These are phyloP conservation scores for Aspergillus chevalieri DNA, from an alignment of 2,329 filamentous ascomycete genomes.

Conservation along the genomic window DNA sequence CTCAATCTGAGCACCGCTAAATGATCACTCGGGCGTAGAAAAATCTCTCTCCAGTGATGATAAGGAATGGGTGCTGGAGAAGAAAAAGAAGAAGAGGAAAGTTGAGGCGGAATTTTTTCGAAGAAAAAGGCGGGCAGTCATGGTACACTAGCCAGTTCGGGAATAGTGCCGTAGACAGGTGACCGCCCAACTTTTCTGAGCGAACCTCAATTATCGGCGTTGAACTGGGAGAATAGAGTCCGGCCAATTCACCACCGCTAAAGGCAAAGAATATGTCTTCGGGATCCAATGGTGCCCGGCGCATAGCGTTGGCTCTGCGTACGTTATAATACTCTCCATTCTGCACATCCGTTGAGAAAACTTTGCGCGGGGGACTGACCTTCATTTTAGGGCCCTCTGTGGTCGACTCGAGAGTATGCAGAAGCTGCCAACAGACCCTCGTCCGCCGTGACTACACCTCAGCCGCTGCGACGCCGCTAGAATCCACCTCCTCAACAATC, in stretches of 20 bases:
- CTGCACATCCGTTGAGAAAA: no score
- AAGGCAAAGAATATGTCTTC: constrained; percentile 27
- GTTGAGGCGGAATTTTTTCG: constrained; percentile 14
- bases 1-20: constrained; percentile 79
- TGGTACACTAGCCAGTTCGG: constrained; percentile 17
- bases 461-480: constrained; percentile 31
- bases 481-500: constrained; percentile 29
- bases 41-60: constrained; percentile 70
- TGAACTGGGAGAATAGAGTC: constrained; percentile 11
- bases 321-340: constrained; percentile 14
- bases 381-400: constrained; percentile 27
- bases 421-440: constrained; percentile 39
- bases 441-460: constrained; percentile 37
- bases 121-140: constrained; percentile 17
- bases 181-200: constrained; percentile 36
- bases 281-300: constrained; percentile 37
- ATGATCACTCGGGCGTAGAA: constrained; percentile 83
- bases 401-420: constrained; percentile 36
- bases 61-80: constrained; percentile 79
- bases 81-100: constrained; percentile 30
- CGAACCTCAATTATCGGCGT: constrained; percentile 10
- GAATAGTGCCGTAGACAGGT: constrained; percentile 25
- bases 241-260: constrained; percentile 10
- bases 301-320: constrained; percentile 35
- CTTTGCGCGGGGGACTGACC: constrained; percentile 8